phyloP scores from a whole-genome alignment of 2,329 filamentous ascomycete species.

The Pseudogymnoascus sp. region DNA sequence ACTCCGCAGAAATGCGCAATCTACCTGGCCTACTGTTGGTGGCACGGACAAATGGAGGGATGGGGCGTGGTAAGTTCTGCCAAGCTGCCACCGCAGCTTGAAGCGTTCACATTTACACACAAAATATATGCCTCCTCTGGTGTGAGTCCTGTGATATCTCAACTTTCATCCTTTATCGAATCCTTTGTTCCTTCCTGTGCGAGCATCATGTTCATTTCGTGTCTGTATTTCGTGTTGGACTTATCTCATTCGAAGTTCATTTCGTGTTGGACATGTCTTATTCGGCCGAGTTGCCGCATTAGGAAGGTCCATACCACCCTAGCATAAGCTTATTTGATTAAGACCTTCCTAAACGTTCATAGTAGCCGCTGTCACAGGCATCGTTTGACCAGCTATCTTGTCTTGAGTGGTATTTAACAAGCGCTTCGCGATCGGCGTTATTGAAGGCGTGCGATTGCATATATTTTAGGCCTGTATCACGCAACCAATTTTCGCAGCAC shows the following conservation, averaged over 20 bases:
- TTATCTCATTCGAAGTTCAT: neutral
- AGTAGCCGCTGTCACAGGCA: neutral
- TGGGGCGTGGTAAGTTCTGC: neutral
- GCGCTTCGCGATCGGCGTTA: neutral
- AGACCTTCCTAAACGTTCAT: neutral
- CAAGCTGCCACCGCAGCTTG: neutral
- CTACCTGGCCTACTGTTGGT: neutral
- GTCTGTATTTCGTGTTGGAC: neutral
- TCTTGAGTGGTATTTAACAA: neutral
- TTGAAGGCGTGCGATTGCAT: slow-evolving; percentile 6
- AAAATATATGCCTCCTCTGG: no score
- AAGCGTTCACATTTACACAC: neutral
- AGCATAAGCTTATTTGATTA: neutral
- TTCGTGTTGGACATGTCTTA: neutral
- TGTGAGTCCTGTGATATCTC: neutral
- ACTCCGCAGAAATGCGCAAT: neutral
- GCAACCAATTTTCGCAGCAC: neutral
- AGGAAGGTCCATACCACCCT: neutral
- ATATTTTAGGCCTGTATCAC: neutral
- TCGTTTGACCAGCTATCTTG: neutral
- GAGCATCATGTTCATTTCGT: neutral
- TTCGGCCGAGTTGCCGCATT: neutral
- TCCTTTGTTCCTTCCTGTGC: neutral
- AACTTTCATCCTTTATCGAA: neutral
- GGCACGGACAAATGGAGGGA: neutral